Conservation (phyloP, 192 early-diverging fungal species). For the Glomus cerebriforme region DNA sequence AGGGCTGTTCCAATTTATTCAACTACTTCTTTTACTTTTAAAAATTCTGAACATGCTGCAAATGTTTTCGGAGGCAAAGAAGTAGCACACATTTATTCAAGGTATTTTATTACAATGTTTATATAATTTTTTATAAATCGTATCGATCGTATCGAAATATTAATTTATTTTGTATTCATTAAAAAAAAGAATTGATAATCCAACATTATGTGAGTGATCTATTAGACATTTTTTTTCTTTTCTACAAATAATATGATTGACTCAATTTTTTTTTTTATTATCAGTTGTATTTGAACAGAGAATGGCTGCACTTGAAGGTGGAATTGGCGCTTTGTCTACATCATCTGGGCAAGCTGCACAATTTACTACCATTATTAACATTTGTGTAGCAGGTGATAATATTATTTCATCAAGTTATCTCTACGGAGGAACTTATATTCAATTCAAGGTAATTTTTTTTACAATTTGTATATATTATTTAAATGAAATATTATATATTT, state of each 20-base stretch:
- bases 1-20: too few species aligned
- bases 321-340: constrained; percentile 66
- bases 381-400: constrained; percentile 85
- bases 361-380: constrained; percentile 76
- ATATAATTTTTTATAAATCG: too few species aligned
- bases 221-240: too few species aligned
- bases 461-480: too few species aligned
- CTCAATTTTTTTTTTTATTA: too few species aligned
- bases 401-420: constrained; percentile 79
- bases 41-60: too few species aligned
- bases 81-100: constrained; percentile 85
- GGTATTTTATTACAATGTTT: too few species aligned
- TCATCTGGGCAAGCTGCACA: constrained; percentile 81
- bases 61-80: constrained; percentile 75
- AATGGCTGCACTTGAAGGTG: constrained; percentile 89
- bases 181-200: neutral
- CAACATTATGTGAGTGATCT: neutral
- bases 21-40: too few species aligned
- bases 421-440: constrained; percentile 69
- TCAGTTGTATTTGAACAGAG: constrained; percentile 81
- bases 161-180: neutral
- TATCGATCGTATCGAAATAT: too few species aligned
- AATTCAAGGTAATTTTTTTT: neutral
- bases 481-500: neutral
- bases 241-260: too few species aligned